phyloP scores from a whole-genome alignment of 2,329 filamentous ascomycete genomes.

The Colletotrichum sp. region DNA sequence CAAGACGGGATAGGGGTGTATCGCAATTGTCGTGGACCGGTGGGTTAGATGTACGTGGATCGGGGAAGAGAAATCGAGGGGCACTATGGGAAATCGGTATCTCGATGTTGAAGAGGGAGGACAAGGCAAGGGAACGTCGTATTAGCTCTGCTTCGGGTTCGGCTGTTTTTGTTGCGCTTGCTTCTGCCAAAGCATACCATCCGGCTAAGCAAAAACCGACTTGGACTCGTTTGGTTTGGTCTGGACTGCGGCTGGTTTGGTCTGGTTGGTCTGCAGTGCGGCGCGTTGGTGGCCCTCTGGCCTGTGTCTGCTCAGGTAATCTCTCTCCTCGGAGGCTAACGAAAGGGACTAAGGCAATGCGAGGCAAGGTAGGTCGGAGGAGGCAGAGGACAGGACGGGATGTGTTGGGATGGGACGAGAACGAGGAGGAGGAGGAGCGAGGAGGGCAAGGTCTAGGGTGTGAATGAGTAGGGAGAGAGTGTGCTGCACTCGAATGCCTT shows the following conservation, averaged over 20 bases:
- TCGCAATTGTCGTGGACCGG: not conserved
- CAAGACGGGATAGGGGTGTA: not conserved
- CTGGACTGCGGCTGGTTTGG: not conserved
- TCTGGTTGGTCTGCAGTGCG: not conserved
- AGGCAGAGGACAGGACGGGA: not conserved
- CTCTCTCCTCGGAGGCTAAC: not conserved
- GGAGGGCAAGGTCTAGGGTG: not conserved
- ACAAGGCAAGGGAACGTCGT: not conserved
- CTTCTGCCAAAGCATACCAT: not conserved
- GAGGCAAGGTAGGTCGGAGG: not conserved
- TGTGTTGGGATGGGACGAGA: not conserved
- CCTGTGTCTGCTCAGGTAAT: not conserved
- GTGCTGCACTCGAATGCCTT: not conserved
- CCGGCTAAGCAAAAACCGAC: not conserved
- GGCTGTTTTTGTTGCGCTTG: not conserved
- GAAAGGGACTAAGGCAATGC: not conserved
- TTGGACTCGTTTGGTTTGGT: not conserved
- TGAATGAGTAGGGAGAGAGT: not conserved
- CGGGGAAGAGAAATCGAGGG: slow-evolving; percentile 9
- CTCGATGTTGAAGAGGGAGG: not conserved
- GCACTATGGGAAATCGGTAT: slow-evolving; percentile 19
- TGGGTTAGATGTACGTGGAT: slow-evolving; percentile 7
- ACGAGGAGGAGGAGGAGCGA: not conserved
- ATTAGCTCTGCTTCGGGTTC: not conserved
- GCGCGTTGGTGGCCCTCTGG: not conserved